Percentiles rank a stretch among this genome's conserved stretches.
phyloP scores from a whole-genome alignment of 139 green algal species.

The Chlamydomonas asymmetrica region DNA sequence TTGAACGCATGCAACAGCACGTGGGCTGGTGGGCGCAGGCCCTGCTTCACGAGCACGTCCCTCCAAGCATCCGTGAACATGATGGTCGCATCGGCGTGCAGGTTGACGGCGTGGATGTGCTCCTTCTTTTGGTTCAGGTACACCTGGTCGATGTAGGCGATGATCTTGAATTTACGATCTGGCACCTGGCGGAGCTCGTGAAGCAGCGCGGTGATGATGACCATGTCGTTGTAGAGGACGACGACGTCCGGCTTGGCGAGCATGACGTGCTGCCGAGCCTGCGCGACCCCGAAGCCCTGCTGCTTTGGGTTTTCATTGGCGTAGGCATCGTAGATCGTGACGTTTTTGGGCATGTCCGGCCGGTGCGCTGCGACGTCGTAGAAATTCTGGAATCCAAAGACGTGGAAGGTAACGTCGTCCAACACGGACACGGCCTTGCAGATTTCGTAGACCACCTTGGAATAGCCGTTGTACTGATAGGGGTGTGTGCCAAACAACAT shows the following conservation, averaged over 20 bases:
- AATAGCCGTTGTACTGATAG: conserved; percentile 19
- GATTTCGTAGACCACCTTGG: conserved; percentile 23
- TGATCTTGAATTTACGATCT: conserved; percentile 2
- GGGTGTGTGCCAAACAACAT: conserved; percentile 18
- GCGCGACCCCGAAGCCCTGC: conserved; percentile 1
- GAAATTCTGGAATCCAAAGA: conserved; percentile 29
- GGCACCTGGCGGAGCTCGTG: neutral
- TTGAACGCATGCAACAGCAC: conserved; percentile 17
- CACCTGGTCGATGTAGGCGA: conserved; percentile 23
- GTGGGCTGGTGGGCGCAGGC: neutral
- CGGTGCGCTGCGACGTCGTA: neutral
- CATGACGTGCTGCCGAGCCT: neutral
- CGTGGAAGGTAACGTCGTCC: neutral
- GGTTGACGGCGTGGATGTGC: neutral
- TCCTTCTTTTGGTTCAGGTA: conserved; percentile 12
- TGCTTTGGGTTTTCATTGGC: neutral
- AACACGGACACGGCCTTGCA: neutral
- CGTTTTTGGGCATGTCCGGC: neutral
- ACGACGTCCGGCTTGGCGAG: conserved; percentile 6
- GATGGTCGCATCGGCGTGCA: neutral
- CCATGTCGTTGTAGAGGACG: conserved; percentile 33
- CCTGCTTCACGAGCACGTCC: conserved; percentile 6
- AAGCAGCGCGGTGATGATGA: conserved; percentile 2
- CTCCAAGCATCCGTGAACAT: conserved; percentile 17
- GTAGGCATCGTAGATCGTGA: conserved; percentile 14